These are phyloP conservation scores for Pseudocercospora vitis DNA, from an alignment of 2,329 filamentous ascomycete species.

Conservation along the genomic window DNA sequence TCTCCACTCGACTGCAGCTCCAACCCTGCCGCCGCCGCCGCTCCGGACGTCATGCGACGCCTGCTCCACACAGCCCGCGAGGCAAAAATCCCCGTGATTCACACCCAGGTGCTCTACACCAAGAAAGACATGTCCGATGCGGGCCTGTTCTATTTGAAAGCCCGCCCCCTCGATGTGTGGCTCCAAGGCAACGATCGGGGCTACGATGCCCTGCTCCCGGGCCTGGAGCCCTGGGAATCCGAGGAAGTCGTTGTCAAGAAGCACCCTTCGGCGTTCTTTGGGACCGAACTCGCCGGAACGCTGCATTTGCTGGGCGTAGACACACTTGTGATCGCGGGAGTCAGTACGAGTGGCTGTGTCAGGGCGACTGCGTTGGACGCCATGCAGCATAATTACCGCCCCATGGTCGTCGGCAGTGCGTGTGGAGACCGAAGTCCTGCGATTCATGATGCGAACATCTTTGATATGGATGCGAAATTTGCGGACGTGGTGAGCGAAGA, in stretches of 20 bases:
- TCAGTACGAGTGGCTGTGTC: constrained; percentile 30
- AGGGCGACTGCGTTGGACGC: constrained; percentile 30
- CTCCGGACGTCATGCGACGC: constrained; percentile 23
- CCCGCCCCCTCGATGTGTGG: constrained; percentile 23
- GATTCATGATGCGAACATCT: constrained; percentile 31
- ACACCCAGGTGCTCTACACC: constrained; percentile 29
- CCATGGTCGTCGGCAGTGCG: constrained; percentile 29
- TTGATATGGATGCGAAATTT: constrained; percentile 33
- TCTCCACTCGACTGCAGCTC: constrained; percentile 26
- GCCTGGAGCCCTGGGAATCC: constrained; percentile 21
- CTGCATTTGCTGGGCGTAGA: constrained; percentile 25
- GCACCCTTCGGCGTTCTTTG: constrained; percentile 29
- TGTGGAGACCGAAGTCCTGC: constrained; percentile 28
- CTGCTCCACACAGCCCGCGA: constrained; percentile 23
- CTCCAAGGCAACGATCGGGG: constrained; percentile 23
- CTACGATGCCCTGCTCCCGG: constrained; percentile 16
- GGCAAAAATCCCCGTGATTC: constrained; percentile 21
- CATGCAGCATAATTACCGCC: constrained; percentile 26
- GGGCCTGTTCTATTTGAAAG: constrained; percentile 28
- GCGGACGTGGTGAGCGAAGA: constrained; percentile 29
- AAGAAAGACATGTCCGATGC: constrained; percentile 26
- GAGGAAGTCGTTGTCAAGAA: constrained; percentile 28
- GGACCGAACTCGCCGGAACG: constrained; percentile 23
- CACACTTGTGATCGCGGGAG: constrained; percentile 30
- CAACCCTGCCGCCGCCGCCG: constrained; percentile 25